A percentile compares a stretch with the other conserved stretches of the same genome.
Conservation (phyloP, 139 green algal genomes). For the Coccomyxa sp. region DNA sequence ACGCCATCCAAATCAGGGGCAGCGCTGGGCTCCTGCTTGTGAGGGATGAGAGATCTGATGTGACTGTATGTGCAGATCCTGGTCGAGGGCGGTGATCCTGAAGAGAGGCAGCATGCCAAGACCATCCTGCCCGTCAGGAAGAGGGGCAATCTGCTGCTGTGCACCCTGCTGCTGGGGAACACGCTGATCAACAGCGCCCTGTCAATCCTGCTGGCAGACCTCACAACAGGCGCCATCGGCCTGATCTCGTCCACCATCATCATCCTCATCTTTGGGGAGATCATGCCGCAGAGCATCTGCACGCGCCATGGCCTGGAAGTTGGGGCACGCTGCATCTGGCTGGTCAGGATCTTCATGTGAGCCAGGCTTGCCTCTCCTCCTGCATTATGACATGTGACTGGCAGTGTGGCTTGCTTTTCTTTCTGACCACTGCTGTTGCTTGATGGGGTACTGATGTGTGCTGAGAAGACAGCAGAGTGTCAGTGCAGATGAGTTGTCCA, state of each 20-base stretch:
- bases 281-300: slow-evolving; percentile 44
- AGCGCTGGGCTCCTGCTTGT: not conserved
- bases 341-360: slow-evolving; percentile 37
- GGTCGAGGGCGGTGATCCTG: slow-evolving; percentile 1
- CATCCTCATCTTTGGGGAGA: slow-evolving; percentile 51
- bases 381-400: not conserved
- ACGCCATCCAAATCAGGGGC: not conserved
- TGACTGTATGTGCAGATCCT: not conserved
- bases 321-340: slow-evolving; percentile 38
- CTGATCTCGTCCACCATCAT: slow-evolving; percentile 43
- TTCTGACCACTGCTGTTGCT: too few relatives aligned
- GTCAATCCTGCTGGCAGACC: slow-evolving; percentile 42
- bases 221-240: slow-evolving; percentile 31
- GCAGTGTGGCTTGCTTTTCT: too few relatives aligned
- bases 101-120: slow-evolving; percentile 4
- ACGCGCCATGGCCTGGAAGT: slow-evolving; percentile 53
- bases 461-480: too few relatives aligned
- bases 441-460: too few relatives aligned
- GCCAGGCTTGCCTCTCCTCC: not conserved
- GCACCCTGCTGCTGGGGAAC: slow-evolving; percentile 66
- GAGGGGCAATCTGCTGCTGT: slow-evolving; percentile 65
- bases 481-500: too few relatives aligned
- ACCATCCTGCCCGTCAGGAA: slow-evolving; percentile 35
- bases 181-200: slow-evolving; percentile 50
- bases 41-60: not conserved